phyloP scores from a whole-genome alignment of 345 rosid species.

The Eucalyptus melliodora region DNA sequence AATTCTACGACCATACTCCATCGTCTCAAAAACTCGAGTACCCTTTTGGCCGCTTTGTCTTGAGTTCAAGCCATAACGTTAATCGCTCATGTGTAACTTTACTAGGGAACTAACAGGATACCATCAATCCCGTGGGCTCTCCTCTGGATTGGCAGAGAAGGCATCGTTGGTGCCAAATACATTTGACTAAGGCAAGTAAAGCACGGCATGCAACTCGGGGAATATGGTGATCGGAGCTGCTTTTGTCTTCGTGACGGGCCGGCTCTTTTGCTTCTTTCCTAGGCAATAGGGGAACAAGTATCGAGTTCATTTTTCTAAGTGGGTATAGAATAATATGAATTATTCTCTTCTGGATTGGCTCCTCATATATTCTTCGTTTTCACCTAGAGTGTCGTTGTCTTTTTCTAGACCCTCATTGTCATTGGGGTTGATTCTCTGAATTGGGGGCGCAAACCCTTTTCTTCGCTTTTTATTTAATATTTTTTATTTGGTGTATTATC shows the following conservation, averaged over 20 bases:
- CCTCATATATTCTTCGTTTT: neutral
- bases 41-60: neutral
- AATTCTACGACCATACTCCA: neutral
- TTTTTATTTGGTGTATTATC: neutral
- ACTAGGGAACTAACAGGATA: neutral
- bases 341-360: neutral
- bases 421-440: neutral
- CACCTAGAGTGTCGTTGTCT: neutral
- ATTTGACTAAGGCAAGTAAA: neutral
- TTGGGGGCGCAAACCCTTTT: neutral
- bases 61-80: neutral
- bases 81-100: neutral
- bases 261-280: neutral
- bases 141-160: neutral
- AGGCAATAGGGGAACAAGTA: slow-evolving; percentile 11
- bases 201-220: neutral
- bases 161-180: neutral
- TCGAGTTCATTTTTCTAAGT: neutral
- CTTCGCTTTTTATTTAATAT: neutral
- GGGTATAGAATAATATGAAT: slow-evolving; percentile 1
- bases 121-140: neutral
- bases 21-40: neutral
- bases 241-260: neutral
- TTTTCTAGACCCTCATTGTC: neutral
- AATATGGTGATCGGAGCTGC: neutral